Base-by-base conservation (phyloP, 805 yeast species). In the Jamesozyma lodderae region DNA sequence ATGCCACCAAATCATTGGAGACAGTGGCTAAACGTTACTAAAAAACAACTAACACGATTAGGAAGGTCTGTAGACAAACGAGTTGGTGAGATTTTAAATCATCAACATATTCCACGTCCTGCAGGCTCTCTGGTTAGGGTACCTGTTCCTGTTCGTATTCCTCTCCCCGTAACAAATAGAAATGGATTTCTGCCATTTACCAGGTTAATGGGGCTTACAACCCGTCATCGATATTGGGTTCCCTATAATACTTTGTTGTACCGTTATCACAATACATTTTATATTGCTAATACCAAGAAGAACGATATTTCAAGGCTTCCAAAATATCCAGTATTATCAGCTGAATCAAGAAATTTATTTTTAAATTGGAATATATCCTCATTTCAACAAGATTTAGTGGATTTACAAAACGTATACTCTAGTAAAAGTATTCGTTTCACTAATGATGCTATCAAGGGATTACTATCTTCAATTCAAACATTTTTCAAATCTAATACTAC, bases 401-500 rank as follows among this genome's bases (percentile, higher is more conserved):
- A 15, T 30, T 17, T 30, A 11, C 14, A 30, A 4, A 19, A 30
- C 16, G 39, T 46, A 35, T 51, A 49, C 24, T 51, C 55, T 6
- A 48, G 52, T 2, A 44, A 50, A 7, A 42, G 47, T 20, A 49
- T 51, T 25, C 38, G 36, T 18, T 48, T 42, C 20, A 51, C 79
- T 2, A 72, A 69, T 38, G 79, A 77, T 47, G 83, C 79, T 40
- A 79, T 75, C 20, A 64, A 64, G 43, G 76, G 70, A 49, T 62
- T 80, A 56, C 73, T 26, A 11, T 14, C 19, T 2, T 35, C 18
- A 2, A n/a, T 23, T 9, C 15, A 9, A 7, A 21, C 15, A 4
- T 10, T 22, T 4, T 21, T 32, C 16, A 15, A 25, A 11, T 7
- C 11, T 22, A n/a, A n/a, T n/a, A n/a, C n/a, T n/a, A n/a, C n/a